Base-by-base conservation (phyloP, 2,329 filamentous ascomycete species). In the Malbranchea zuffiana region DNA sequence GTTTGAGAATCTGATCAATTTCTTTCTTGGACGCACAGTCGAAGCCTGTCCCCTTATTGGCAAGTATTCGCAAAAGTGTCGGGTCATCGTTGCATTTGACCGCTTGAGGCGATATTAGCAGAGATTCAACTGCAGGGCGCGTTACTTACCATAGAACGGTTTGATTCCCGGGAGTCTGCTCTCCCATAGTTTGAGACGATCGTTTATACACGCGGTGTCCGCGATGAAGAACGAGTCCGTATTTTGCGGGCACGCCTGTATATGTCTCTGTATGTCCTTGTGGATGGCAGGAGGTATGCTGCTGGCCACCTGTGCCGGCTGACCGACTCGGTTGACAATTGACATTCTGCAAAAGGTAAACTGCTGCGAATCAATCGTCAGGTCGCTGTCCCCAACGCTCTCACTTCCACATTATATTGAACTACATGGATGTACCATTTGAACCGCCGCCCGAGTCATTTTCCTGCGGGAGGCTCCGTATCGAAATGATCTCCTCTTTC, bases 31-130 rank as follows among this genome's bases (percentile, higher is more conserved):
- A 55, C 1, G 53, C 51, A 32, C 53, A 55, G 30, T 55, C 53
- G 13, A 55, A 55, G 4, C 46, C 43, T 7, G 43, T 42, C 5
- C 49, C 50, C 3, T 51, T 35, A 2, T 45, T 36, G 10, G 45
- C 47, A 7, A 55, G 47, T 10, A 37, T 30, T n/a, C 42, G 42
- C 12, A 55, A 42, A 3, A 55, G 34, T 1, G 29, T 44, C 8
- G 39, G 41, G 24, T 55, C 51, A 2, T 47, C 41, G 31, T 55
- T 55, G 44, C 49, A 54, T 47, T 55, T 55, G 3, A 54, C 50
- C 8, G 53, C 53, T 53, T n/a, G 11, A 27, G 3, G 10, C 18
- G 4, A 5, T 17, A 24, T 37, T 23, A 37, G 35, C 5, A 4
- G 16, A 21, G 12, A 3, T n/a, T 25, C n/a, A 25, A 25, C 7